phyloP scores from a whole-genome alignment of 2,329 filamentous ascomycete species.

The Fusarium drepaniforme region DNA sequence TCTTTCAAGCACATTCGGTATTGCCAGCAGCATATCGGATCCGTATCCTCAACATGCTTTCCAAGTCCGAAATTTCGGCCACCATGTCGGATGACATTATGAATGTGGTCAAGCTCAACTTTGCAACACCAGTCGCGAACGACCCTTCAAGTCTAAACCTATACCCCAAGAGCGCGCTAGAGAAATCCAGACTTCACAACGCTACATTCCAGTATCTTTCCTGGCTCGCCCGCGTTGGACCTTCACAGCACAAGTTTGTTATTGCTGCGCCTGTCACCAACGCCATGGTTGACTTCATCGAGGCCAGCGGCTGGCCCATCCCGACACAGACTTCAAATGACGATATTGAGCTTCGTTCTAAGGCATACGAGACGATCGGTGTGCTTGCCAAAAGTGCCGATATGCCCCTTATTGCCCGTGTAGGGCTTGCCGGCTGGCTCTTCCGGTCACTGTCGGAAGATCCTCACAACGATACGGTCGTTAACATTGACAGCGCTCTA shows the following conservation, averaged over 20 bases:
- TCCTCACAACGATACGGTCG: conserved; percentile 78
- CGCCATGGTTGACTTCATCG: conserved; percentile 79
- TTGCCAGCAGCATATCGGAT: conserved; percentile 80
- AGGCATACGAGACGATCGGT: conserved; percentile 92
- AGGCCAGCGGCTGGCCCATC: conserved; percentile 85
- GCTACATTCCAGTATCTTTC: conserved; percentile 89
- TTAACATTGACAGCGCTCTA: conserved; percentile 90
- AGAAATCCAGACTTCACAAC: conserved; percentile 82
- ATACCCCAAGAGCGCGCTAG: conserved; percentile 69
- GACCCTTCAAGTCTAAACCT: conserved; percentile 33
- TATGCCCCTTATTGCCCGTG: conserved; percentile 65
- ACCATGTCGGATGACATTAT: conserved; percentile 76
- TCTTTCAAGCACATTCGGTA: conserved; percentile 82
- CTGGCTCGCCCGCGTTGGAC: conserved; percentile 84
- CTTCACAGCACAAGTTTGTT: conserved; percentile 66
- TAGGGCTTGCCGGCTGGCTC: conserved; percentile 76
- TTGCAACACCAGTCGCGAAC: conserved; percentile 49
- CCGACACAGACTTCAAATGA: conserved; percentile 70
- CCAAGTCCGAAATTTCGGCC: conserved; percentile 81
- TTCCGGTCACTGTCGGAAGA: conserved; percentile 88
- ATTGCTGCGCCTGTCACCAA: conserved; percentile 78
- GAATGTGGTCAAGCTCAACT: conserved; percentile 77
- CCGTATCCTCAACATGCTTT: conserved; percentile 80
- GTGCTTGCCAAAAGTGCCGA: conserved; percentile 77
- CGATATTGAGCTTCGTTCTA: conserved; percentile 76